Base-by-base conservation (phyloP, 176 grass and related monocot genomes). In the Saccharum spontaneum region DNA sequence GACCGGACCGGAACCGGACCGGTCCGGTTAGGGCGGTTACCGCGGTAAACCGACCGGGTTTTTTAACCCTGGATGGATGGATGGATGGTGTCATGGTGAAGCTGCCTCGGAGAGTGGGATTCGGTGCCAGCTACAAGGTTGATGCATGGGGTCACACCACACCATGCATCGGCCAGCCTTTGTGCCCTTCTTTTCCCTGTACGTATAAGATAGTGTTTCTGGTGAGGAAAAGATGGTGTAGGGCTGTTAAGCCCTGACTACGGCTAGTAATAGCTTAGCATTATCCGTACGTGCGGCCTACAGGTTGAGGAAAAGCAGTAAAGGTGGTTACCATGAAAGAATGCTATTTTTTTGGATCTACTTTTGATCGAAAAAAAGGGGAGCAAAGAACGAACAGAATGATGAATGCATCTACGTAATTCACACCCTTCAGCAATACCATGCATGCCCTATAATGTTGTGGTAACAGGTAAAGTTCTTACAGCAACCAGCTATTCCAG, bases 41-140 rank as follows among this genome's bases (percentile, higher is more conserved):
- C n/a, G n/a, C n/a, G n/a, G n/a, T n/a, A n/a, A n/a, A n/a, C n/a
- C n/a, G n/a, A n/a, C n/a, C n/a, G n/a, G n/a, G n/a, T n/a, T n/a
- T n/a, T n/a, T n/a, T n/a, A n/a, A n/a, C n/a, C n/a, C n/a, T 66
- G 79, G 81, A 78, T 78, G 76, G 73, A 84, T 66, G 79, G 49
- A 31, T 9, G 74, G 71, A 79, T 85, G 78, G 85, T 86, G 89
- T 94, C 89, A 91, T 68, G 86, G 78, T 88, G 89, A 94, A 91
- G 92, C 83, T 28, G 86, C 89, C 62, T 86, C 64, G 92, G 77
- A 81, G 76, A 89, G 86, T 94, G 89, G 63, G 83, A 89, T 94
- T 91, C 89, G 86, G 86, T 89, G 90, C 86, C 89, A 94, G 83
- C 84, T 90, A 83, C 88, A 90, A 87, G 85, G 88, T 90, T 88